phyloP scores from a whole-genome alignment of 176 grass and related monocot species.

The Bromus sterilis region DNA sequence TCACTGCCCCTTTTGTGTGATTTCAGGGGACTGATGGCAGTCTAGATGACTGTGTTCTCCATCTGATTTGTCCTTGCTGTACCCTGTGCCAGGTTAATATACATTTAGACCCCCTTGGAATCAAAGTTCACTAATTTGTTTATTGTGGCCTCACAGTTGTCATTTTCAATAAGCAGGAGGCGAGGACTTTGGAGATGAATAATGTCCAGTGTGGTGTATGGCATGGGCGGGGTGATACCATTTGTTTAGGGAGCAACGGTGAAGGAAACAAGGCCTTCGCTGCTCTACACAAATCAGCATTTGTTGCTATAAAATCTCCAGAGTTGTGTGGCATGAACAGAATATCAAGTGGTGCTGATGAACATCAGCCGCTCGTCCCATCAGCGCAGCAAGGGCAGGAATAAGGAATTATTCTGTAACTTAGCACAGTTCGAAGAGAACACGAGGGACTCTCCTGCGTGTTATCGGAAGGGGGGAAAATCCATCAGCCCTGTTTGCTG shows the following conservation, averaged over 20 bases:
- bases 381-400: constrained; percentile 25
- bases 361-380: constrained; percentile 44
- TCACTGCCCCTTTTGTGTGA: background rate
- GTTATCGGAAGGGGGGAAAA: background rate
- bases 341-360: constrained; percentile 23
- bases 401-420: background rate
- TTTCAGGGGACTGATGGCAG: constrained; percentile 74
- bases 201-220: constrained; percentile 92
- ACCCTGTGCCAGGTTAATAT: constrained; percentile 84
- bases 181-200: constrained; percentile 93
- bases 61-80: constrained; percentile 92
- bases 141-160: constrained; percentile 4
- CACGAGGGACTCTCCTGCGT: background rate
- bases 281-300: constrained; percentile 41
- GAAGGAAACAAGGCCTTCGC: constrained; percentile 60
- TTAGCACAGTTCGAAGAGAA: background rate
- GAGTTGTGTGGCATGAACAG: constrained; percentile 82
- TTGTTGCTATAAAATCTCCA: constrained; percentile 63
- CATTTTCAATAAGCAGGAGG: constrained; percentile 59
- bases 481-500: background rate
- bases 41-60: constrained; percentile 82
- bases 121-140: background rate
- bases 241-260: constrained; percentile 59
- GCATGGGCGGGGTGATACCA: constrained; percentile 90
- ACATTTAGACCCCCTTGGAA: background rate